These are phyloP conservation scores for Ilex asprella DNA, from an alignment of 257 asterid genomes.

Conservation along the genomic window DNA sequence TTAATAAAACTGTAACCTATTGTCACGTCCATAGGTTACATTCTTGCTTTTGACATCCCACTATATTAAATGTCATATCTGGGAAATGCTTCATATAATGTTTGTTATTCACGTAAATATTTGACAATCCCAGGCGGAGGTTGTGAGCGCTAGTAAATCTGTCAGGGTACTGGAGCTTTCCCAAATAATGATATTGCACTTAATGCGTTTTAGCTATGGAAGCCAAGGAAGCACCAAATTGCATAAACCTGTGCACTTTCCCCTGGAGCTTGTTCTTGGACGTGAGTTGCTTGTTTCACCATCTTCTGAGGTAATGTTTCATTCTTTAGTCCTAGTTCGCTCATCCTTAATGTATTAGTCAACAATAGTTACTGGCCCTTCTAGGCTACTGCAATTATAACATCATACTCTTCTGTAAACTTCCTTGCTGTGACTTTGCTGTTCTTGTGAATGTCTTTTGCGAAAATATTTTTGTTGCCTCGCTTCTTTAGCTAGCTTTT, in stretches of 20 bases:
- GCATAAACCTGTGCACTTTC: conserved; percentile 66
- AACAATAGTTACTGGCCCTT: too few relatives aligned
- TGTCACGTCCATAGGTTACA: too few relatives aligned
- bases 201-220: conserved; percentile 86
- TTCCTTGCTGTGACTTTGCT: too few relatives aligned
- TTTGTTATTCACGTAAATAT: not conserved
- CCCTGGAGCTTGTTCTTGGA: conserved; percentile 64
- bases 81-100: not conserved
- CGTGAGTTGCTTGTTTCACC: conserved; percentile 63
- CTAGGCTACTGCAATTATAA: too few relatives aligned
- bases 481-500: too few relatives aligned
- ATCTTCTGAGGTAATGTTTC: conserved; percentile 43
- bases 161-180: conserved; percentile 65
- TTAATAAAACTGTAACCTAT: too few relatives aligned
- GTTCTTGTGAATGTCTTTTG: too few relatives aligned
- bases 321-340: too few relatives aligned
- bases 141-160: conserved; percentile 72
- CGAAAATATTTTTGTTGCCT: too few relatives aligned
- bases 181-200: conserved; percentile 66
- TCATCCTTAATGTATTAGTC: too few relatives aligned
- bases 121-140: conserved; percentile 49
- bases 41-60: too few relatives aligned
- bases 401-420: too few relatives aligned
- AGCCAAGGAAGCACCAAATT: conserved; percentile 69
- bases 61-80: not conserved